Base-by-base conservation (phyloP, 139 green algal genomes). In the Picochlorum sp. region DNA sequence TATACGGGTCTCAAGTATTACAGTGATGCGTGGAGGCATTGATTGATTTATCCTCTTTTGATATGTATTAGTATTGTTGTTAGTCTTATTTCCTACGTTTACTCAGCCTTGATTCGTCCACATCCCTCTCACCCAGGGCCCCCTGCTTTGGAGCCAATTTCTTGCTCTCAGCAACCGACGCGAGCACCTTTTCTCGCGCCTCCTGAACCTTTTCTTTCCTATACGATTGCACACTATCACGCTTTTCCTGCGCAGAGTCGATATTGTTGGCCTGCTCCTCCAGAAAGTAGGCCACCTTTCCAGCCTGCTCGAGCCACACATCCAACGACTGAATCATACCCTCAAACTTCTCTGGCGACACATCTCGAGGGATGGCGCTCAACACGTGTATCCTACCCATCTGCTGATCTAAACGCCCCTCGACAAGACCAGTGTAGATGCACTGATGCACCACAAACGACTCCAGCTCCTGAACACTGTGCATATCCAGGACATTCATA, bases 401-500 rank as follows among this genome's bases (percentile, higher is more conserved):
- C 57, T 62, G 69, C 68, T 94, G 87, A 75, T 96, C 87, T 47
- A 96, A 77, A 79, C 82, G 85, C n/a, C 87, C 89, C 2, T 47
- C 62, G 3, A 89, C 23, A 49, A 87, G 54, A 8, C 77, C 85
- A 16, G 67, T 54, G 71, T 95, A 95, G 65, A 97, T 90, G 80
- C 91, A 96, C 54, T 96, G 74, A 16, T 79, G 85, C 63, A 97
- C 95, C 34, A 97, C 73, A 61, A 96, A 74, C 65, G 96, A 85
- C 76, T 97, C 91, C 54, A 97, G 81, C 66, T 91, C 75, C 4
- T 88, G 71, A 60, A 95, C 75, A 21, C 63, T 83, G 37, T 38
- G 37, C 21, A 97, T 73, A 18, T 85, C 76, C 13, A 96, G 69
- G 28, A 77, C 34, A 9, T 63, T 10, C 76, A 83, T 78, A 10